Evolutionary conservation across 176 grass and related monocot species (phyloP).

Genomic region (Themeda triandra): DNA sequence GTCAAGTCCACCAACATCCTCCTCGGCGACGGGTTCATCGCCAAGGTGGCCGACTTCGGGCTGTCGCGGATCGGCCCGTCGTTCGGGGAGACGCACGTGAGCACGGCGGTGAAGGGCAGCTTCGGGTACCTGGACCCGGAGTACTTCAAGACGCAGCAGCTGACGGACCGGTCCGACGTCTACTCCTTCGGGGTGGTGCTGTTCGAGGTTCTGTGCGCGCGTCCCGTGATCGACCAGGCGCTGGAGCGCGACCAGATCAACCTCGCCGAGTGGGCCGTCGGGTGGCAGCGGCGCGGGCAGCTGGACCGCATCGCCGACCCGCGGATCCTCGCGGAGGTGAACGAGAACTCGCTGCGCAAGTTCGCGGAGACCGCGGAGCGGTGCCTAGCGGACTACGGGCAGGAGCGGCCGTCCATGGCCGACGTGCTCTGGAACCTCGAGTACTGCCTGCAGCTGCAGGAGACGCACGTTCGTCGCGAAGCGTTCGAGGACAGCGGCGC

Average conservation of each 20-base stretch:
- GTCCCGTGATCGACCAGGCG: conserved; percentile 65
- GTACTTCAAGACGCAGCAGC: conserved; percentile 91
- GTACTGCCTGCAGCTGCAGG: conserved; percentile 64
- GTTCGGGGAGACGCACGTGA: conserved; percentile 72
- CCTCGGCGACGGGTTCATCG: conserved; percentile 48
- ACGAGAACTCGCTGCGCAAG: conserved; percentile 58
- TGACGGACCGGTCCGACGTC: conserved; percentile 74
- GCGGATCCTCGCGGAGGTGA: conserved; percentile 28
- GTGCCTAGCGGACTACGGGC: conserved; percentile 57
- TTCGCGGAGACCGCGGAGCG: conserved; percentile 54
- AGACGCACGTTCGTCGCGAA: conserved; percentile 39
- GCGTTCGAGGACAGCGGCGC: conserved; percentile 53
- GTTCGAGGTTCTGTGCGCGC: conserved; percentile 69
- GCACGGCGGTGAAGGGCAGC: conserved; percentile 96
- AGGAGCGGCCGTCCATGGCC: conserved; percentile 58
- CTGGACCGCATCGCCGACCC: conserved; percentile 49
- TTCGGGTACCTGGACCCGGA: conserved; percentile 99
- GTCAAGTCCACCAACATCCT: conserved; percentile 97
- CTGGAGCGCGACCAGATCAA: conserved; percentile 50
- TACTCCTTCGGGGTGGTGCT: conserved; percentile 83
- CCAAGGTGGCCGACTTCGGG: conserved; percentile 80
- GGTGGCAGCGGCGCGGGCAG: conserved; percentile 23
- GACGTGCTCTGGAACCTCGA: conserved; percentile 79
- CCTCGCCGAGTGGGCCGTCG: conserved; percentile 60
- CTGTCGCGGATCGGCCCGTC: conserved; percentile 60